Evolutionary conservation across 805 yeast genomes (phyloP), one percentile per base, ranked within the genome.

Genomic region (Candida krabiensis): DNA sequence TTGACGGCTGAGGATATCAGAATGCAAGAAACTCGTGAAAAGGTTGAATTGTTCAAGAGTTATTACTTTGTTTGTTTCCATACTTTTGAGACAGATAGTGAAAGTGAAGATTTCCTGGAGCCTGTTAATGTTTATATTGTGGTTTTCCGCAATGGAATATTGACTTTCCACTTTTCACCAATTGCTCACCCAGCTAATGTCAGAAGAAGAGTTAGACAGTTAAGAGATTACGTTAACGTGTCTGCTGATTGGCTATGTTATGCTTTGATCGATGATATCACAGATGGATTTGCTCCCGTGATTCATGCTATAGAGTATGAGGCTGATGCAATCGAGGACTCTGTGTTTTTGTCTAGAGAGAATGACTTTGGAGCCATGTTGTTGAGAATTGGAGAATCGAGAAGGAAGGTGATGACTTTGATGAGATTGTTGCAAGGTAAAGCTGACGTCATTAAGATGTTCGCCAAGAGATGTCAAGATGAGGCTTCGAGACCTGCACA

Each of bases 41-140:
- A 91, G 64, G 97, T 91, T 21, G 99, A 91, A 65, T 70, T 91
- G 45, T 91, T 91, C 73, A 79, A 80, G 52, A 77, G 79, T 49
- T 91, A 91, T 64, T 91, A 93, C 64, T 89, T 93, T 69, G 96
- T 93, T 28, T 86, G 96, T 73, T 93, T 93, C 77, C 96, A 93
- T 62, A 86, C 98, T 4, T 93, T 93, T 64, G 97, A 89, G 58
- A 81, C 84, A 17, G 96, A 91, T 49, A 48, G 70, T 33, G 93
- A 81, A 59, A 77, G 86, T 37, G 93, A 84, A 52, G 95, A 87
- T 46, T 90, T 84, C 60, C 67, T 84, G 56, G 93, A 84, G 53
- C 90, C 90, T 17, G 80, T 84, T 49, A 81, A 82, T 53, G 83
- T 84, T 22, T 84, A 84, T 64, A 73, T 82, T 41, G 86, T 82